A percentile compares a stretch with the other conserved stretches of the same genome.
phyloP scores from a whole-genome alignment of 306 rosid genomes.

The Pyrus communis region DNA sequence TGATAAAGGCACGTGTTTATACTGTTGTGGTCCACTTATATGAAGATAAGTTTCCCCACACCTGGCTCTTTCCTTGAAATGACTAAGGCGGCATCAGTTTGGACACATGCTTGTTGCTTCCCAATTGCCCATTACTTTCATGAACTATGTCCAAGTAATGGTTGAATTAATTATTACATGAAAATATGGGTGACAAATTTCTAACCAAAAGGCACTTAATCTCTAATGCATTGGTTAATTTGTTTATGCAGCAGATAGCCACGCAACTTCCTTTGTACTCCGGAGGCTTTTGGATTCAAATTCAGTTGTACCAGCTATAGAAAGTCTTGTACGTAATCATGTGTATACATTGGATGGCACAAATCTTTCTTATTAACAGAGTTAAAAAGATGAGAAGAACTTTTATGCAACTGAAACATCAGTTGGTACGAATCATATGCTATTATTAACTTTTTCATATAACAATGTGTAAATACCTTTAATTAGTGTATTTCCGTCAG shows the following conservation, averaged over 20 bases:
- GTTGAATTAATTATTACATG: not conserved
- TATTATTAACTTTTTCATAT: not conserved
- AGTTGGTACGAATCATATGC: too few species aligned
- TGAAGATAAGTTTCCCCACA: not conserved
- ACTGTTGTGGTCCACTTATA: not conserved
- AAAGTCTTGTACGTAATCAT: not conserved
- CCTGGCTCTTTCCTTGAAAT: not conserved
- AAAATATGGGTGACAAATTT: not conserved
- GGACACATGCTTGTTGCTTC: not conserved
- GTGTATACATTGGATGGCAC: not conserved
- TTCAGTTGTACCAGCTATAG: not conserved
- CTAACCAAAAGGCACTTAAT: not conserved
- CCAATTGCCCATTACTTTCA: not conserved
- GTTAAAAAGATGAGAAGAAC: not conserved
- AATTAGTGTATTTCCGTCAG: too few species aligned
- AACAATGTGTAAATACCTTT: not conserved
- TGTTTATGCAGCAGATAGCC: not conserved
- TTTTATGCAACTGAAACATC: not conserved
- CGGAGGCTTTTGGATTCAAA: not conserved
- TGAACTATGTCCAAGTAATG: not conserved
- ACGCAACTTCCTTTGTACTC: not conserved
- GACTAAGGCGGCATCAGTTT: not conserved
- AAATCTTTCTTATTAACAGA: too few species aligned
- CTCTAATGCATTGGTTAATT: not conserved
- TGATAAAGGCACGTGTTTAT: not conserved